phyloP scores from a whole-genome alignment of 108 stramenopile species.

The Fragilariopsis cylindrus region DNA sequence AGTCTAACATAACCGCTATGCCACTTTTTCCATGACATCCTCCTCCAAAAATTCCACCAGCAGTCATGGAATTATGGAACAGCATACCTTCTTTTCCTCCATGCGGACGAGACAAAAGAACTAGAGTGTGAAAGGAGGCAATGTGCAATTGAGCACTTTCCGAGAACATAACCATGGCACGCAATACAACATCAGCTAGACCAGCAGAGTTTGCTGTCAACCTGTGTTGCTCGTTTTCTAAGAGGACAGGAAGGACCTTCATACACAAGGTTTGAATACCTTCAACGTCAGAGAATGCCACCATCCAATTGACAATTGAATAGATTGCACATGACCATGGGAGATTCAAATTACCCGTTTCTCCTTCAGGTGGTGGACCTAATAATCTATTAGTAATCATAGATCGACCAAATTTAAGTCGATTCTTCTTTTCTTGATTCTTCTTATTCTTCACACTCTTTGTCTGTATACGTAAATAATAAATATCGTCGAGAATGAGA shows the following conservation, averaged over 20 bases:
- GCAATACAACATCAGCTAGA: conserved; percentile 77
- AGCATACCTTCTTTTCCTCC: conserved; percentile 93
- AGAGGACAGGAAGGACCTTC: conserved; percentile 66
- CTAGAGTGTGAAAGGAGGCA: conserved; percentile 88
- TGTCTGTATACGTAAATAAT: too few species aligned
- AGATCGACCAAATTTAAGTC: conserved; percentile 55
- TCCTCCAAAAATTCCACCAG: conserved; percentile 46
- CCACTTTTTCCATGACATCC: conserved; percentile 54
- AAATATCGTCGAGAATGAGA: too few species aligned
- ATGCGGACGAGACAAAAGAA: conserved; percentile 87
- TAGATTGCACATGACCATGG: conserved; percentile 89
- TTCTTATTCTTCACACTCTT: neutral
- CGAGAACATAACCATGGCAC: conserved; percentile 84
- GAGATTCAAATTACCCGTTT: conserved; percentile 50
- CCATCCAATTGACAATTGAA: conserved; percentile 91
- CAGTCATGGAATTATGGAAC: conserved; percentile 74
- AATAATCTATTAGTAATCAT: conserved; percentile 70
- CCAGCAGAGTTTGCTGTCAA: conserved; percentile 76
- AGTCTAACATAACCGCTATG: conserved; percentile 87
- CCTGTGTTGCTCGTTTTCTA: conserved; percentile 83
- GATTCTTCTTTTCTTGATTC: conserved; percentile 22
- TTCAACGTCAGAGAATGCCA: conserved; percentile 80
- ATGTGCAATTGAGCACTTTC: conserved; percentile 78
- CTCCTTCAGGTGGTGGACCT: conserved; percentile 44
- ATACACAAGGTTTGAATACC: conserved; percentile 87